Evolutionary conservation across 176 grass and related monocot species (phyloP).

Genomic region (Metroxylon sagu): DNA sequence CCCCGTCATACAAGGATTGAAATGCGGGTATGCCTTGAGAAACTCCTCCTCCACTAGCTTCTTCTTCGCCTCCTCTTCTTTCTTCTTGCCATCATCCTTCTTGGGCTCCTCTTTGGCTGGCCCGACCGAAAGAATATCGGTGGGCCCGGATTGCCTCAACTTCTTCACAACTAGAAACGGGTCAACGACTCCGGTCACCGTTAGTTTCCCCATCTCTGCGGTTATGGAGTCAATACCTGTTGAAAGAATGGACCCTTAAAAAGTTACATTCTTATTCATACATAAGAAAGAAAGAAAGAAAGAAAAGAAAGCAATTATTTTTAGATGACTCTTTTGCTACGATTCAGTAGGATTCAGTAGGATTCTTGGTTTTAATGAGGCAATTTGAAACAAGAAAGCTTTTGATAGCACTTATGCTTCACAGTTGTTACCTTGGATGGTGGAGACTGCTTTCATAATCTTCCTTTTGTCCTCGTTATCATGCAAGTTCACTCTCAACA

Average conservation of each 20-base stretch:
- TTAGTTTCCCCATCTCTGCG: conserved; percentile 57
- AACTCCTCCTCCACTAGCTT: conserved; percentile 9
- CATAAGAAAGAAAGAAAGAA: too few relatives aligned
- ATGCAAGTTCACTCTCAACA: conserved; percentile 76
- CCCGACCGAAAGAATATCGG: conserved; percentile 37
- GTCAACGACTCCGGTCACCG: conserved; percentile 46
- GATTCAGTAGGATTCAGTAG: too few relatives aligned
- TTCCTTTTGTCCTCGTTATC: conserved; percentile 64
- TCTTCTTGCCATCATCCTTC: not conserved
- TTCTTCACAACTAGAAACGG: conserved; percentile 37
- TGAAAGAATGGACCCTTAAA: too few relatives aligned
- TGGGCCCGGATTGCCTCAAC: conserved; percentile 30
- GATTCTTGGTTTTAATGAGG: too few relatives aligned
- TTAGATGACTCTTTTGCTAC: too few relatives aligned
- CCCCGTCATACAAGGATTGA: not conserved
- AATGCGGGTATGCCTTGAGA: conserved; percentile 5
- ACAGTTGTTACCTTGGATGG: conserved; percentile 32
- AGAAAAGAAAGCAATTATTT: too few relatives aligned
- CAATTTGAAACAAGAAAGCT: too few relatives aligned
- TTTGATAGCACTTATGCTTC: too few relatives aligned
- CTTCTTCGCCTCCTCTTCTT: too few relatives aligned
- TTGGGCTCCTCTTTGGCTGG: conserved; percentile 43
- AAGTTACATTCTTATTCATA: too few relatives aligned
- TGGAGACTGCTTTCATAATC: conserved; percentile 54
- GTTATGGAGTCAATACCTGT: conserved; percentile 50